Evolutionary conservation across 805 yeast species (phyloP).

Genomic region (Monosporozyma servazzii): DNA sequence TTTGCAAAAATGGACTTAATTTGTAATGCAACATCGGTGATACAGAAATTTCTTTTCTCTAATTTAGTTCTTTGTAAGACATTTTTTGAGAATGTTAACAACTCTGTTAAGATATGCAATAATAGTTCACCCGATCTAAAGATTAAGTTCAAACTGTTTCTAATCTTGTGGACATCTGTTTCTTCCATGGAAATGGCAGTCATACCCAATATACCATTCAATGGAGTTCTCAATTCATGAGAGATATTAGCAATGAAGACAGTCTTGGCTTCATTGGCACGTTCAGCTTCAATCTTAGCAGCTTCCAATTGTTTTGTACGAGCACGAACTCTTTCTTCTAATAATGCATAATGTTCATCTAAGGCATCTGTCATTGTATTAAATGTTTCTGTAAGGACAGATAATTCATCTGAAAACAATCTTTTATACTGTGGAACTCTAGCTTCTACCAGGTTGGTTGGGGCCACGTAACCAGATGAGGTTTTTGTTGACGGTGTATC

Average conservation of each 20-base stretch:
- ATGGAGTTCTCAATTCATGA: constrained; percentile 89
- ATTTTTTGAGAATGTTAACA: constrained; percentile 82
- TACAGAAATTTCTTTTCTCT: constrained; percentile 72
- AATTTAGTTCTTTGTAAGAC: constrained; percentile 75
- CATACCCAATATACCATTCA: constrained; percentile 94
- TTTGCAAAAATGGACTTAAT: constrained; percentile 77
- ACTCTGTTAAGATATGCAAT: constrained; percentile 80
- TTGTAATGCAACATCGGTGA: constrained; percentile 76
- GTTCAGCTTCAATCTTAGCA: constrained; percentile 82
- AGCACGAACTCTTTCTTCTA: constrained; percentile 81
- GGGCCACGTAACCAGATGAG: constrained; percentile 20
- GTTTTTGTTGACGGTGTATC: constrained; percentile 8
- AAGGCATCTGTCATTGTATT: constrained; percentile 86
- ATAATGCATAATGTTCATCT: constrained; percentile 68
- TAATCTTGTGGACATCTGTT: constrained; percentile 53
- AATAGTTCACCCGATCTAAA: constrained; percentile 87
- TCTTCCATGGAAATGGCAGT: constrained; percentile 91
- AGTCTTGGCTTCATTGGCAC: constrained; percentile 94
- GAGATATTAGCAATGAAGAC: constrained; percentile 87
- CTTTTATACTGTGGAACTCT: constrained; percentile 41
- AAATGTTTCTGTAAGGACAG: constrained; percentile 81
- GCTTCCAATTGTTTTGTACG: constrained; percentile 84
- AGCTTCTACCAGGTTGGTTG: constrained; percentile 31
- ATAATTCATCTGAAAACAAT: constrained; percentile 70
- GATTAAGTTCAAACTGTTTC: constrained; percentile 69